phyloP scores from a whole-genome alignment of 1,284 basidiomycete species.

The Rugosomyces carneus region DNA sequence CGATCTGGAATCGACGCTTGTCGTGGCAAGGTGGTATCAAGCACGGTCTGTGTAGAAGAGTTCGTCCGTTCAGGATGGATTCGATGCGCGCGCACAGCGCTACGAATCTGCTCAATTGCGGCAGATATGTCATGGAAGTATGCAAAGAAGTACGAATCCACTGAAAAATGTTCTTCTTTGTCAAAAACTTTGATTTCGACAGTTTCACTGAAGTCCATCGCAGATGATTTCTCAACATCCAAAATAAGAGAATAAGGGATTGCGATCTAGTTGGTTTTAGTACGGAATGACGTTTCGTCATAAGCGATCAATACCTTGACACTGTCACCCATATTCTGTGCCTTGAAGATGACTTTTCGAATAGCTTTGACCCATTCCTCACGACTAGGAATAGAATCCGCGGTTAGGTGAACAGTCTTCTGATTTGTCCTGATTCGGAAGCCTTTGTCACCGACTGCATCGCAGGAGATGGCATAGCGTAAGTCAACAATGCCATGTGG shows the following conservation, averaged over 20 bases:
- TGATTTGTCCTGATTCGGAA: slow-evolving; percentile 79
- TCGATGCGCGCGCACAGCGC: slow-evolving; percentile 58
- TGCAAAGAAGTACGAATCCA: slow-evolving; percentile 91
- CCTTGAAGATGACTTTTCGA: slow-evolving; percentile 87
- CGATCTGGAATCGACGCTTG: slow-evolving; percentile 34
- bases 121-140: slow-evolving; percentile 79
- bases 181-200: slow-evolving; percentile 91
- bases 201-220: slow-evolving; percentile 91
- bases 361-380: slow-evolving; percentile 95
- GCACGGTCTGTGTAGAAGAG: slow-evolving; percentile 36
- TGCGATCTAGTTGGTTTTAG: slow-evolving; percentile 59
- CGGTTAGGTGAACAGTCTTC: slow-evolving; percentile 65
- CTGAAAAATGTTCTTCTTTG: slow-evolving; percentile 66
- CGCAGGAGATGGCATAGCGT: slow-evolving; percentile 87
- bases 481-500: slow-evolving; percentile 92
- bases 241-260: slow-evolving; percentile 89
- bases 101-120: slow-evolving; percentile 75
- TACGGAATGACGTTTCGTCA: not conserved
- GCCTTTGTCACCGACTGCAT: slow-evolving; percentile 65
- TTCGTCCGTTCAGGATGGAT: slow-evolving; percentile 30
- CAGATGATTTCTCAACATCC: slow-evolving; percentile 82
- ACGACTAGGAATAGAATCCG: slow-evolving; percentile 75
- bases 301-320: slow-evolving; percentile 63
- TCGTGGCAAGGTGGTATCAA: slow-evolving; percentile 62
- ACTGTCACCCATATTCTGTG: slow-evolving; percentile 92